Evolutionary conservation across 495 filamentous ascomycete species (phyloP), one percentile per base, ranked within the genome.

Genomic region (Penicillium lagena): DNA sequence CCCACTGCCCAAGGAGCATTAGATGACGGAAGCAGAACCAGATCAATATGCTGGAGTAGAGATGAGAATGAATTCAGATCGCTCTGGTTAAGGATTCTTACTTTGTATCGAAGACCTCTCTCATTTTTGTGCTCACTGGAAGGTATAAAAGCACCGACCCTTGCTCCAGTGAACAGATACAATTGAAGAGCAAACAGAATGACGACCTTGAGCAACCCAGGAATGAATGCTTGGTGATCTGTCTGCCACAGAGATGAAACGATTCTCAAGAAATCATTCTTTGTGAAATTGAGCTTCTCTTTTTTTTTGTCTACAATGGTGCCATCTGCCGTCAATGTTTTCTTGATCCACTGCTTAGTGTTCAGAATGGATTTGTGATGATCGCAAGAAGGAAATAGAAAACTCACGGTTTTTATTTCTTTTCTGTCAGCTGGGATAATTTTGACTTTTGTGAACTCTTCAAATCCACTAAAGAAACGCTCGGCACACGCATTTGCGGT

Each of bases 131-230:
- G 33, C 39, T 56, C 12, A 15, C 44, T 1, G 9, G 40, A 35
- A 17, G 36, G 53, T 33, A 60, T 56, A 37, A 56, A 51, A 40
- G 45, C 42, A 34, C 50, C 33, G 39, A 60, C 52, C n/a, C 47
- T 60, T 50, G 37, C 47, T 52, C 47, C 47, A 28, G 50, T 56
- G 34, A 56, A 54, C 7, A 60, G 45, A 29, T 46, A 60, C 29
- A 60, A 9, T 37, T 60, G 43, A 39, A 60, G 50, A 37, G 46
- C 36, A 15, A 60, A 28, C 38, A 40, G 28, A 5, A 60, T 52
- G 22, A 43, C 47, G 14, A 48, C 44, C 43, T 60, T 56, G 8
- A 60, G 45, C 17, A 52, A 43, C 1, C 43, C 35, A 12, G 47
- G 48, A 4, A 60, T 42, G 22, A 60, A 56, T 0, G 28, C 1